Evolutionary conservation across 805 yeast genomes (phyloP).

Genomic region (Yarrowia sp.): DNA sequence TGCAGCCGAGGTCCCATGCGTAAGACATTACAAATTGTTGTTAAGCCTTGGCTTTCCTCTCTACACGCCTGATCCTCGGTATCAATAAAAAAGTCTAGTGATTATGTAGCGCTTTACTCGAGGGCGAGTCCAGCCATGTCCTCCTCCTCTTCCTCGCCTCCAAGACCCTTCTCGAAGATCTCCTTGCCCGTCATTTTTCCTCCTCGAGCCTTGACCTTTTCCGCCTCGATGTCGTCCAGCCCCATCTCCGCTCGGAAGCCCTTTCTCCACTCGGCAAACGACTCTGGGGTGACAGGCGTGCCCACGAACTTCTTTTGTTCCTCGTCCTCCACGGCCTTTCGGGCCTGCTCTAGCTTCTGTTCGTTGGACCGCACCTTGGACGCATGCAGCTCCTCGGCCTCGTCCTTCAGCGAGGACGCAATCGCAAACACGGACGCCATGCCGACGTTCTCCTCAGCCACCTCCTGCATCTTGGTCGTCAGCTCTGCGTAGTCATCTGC

Average conservation of each 20-base stretch:
- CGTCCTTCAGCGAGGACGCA: constrained; percentile 73
- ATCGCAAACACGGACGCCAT: constrained; percentile 88
- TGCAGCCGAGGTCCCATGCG: too few species aligned
- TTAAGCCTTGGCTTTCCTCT: too few species aligned
- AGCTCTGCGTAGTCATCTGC: constrained; percentile 38
- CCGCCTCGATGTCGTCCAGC: constrained; percentile 51
- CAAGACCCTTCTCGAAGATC: constrained; percentile 87
- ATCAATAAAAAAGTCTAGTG: neutral
- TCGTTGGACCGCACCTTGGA: constrained; percentile 56
- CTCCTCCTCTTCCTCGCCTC: constrained; percentile 58
- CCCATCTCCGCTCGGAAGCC: constrained; percentile 70
- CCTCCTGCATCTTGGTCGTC: constrained; percentile 33
- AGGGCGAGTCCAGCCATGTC: constrained; percentile 13
- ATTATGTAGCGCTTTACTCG: neutral
- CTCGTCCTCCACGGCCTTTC: constrained; percentile 65
- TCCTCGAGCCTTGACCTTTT: constrained; percentile 51
- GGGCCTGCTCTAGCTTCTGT: constrained; percentile 54
- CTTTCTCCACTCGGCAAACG: constrained; percentile 70
- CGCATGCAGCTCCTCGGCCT: constrained; percentile 67
- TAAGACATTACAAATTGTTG: too few species aligned
- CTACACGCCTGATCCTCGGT: too few species aligned
- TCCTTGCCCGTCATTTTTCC: constrained; percentile 85
- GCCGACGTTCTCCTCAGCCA: constrained; percentile 75
- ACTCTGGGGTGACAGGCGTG: constrained; percentile 79
- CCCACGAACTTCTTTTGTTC: constrained; percentile 91